Conservation (phyloP, 371 early-diverging fungal genomes). For the Saksenaea oblongispora region DNA sequence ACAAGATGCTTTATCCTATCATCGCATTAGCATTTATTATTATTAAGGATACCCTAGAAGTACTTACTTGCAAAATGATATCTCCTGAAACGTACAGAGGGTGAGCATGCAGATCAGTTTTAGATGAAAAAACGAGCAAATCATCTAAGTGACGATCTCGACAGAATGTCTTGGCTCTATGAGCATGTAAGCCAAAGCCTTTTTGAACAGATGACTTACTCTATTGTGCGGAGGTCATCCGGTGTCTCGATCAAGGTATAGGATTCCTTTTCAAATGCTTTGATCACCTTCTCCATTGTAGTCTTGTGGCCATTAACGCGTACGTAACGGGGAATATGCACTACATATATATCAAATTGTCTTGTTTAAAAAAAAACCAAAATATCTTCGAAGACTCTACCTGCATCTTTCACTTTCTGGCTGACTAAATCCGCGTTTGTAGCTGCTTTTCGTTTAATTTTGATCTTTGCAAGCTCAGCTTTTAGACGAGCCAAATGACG, state of each 20-base stretch:
- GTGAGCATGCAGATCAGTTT: slow-evolving; percentile 83
- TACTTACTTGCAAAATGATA: slow-evolving; percentile 81
- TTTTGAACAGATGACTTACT: slow-evolving; percentile 22
- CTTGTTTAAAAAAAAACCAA: neutral
- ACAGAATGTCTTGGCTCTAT: slow-evolving; percentile 43
- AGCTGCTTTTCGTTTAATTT: slow-evolving; percentile 63
- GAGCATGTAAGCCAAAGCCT: neutral
- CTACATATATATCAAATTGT: neutral
- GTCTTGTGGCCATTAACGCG: slow-evolving; percentile 75
- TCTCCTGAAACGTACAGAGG: slow-evolving; percentile 70
- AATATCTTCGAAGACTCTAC: too few relatives aligned
- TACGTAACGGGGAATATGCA: slow-evolving; percentile 69
- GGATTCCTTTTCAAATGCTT: slow-evolving; percentile 61
- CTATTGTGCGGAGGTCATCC: slow-evolving; percentile 31
- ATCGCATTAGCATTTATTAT: neutral
- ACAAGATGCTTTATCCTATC: slow-evolving; percentile 93
- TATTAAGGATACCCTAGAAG: neutral
- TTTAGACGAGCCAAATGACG: slow-evolving; percentile 70
- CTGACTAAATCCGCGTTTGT: slow-evolving; percentile 76
- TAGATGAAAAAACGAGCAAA: slow-evolving; percentile 83
- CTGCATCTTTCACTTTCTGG: slow-evolving; percentile 50
- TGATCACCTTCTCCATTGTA: slow-evolving; percentile 68
- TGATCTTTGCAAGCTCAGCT: slow-evolving; percentile 76
- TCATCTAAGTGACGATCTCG: slow-evolving; percentile 79
- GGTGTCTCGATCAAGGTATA: slow-evolving; percentile 52